A percentile compares a stretch with the other conserved stretches of the same genome.
Conservation (phyloP, 2,329 filamentous ascomycete species). For the Venturia pyrina region DNA sequence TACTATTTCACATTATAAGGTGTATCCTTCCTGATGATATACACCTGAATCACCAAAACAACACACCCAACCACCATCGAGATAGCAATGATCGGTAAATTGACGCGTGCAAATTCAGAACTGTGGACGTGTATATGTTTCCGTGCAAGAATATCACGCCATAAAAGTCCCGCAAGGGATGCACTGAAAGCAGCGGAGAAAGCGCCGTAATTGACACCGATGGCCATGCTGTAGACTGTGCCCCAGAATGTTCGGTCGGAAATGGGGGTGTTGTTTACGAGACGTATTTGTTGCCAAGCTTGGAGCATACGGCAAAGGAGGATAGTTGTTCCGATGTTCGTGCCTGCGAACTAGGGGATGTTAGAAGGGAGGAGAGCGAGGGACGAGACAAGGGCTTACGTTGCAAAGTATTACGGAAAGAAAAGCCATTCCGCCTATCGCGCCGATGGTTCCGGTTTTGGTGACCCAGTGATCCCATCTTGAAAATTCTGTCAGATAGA, state of each 20-base stretch:
- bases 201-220: conserved; percentile 66
- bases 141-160: conserved; percentile 58
- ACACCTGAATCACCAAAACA: conserved; percentile 54
- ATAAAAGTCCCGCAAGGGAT: conserved; percentile 60
- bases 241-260: conserved; percentile 61
- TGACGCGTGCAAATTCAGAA: conserved; percentile 57
- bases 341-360: conserved; percentile 54
- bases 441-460: conserved; percentile 58
- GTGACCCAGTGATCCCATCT: conserved; percentile 61
- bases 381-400: conserved; percentile 36
- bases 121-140: conserved; percentile 58
- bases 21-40: conserved; percentile 40
- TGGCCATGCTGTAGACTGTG: conserved; percentile 63
- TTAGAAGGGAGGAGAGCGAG: neutral
- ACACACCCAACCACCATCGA: conserved; percentile 55
- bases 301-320: conserved; percentile 62
- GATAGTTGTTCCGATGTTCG: conserved; percentile 68
- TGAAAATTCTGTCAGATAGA: neutral
- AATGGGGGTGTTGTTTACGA: conserved; percentile 37
- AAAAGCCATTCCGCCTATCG: conserved; percentile 64
- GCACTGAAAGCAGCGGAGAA: conserved; percentile 65
- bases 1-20: conserved; percentile 23
- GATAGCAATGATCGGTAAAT: conserved; percentile 60
- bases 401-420: conserved; percentile 62
- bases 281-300: conserved; percentile 54